A percentile compares a stretch with the other conserved stretches of the same genome.
Evolutionary conservation across 768 basidiomycete genomes (phyloP).

Genomic region (Serendipita sp.): DNA sequence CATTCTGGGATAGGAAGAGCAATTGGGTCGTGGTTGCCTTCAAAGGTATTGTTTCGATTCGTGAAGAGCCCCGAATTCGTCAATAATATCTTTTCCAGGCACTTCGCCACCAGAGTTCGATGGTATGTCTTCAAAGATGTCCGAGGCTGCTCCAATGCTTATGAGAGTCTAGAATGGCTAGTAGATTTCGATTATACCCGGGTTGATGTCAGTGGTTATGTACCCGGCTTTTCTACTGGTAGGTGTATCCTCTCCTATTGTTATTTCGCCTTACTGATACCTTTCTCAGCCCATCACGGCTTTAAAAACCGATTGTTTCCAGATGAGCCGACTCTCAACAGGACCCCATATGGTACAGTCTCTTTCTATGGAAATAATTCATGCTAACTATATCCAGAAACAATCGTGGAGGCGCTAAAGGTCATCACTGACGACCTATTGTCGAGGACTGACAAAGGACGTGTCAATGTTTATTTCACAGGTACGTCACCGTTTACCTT

Average conservation of each 20-base stretch:
- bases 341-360: neutral
- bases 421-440: neutral
- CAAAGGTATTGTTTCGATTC: constrained; percentile 1
- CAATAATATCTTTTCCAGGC: neutral
- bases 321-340: constrained; percentile 1
- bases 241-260: neutral
- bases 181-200: constrained; percentile 10
- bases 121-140: neutral
- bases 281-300: constrained; percentile 6
- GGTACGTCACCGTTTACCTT: neutral
- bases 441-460: neutral
- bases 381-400: neutral
- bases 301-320: constrained; percentile 11
- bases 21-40: constrained; percentile 14
- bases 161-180: constrained; percentile 10
- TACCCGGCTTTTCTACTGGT: constrained; percentile 4
- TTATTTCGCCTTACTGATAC: neutral
- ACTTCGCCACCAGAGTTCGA: constrained; percentile 11
- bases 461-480: neutral
- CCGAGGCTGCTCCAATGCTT: neutral
- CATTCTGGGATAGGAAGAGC: constrained; percentile 12
- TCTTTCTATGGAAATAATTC: neutral
- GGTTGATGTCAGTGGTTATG: constrained; percentile 5
- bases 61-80: neutral
- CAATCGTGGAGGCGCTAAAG: neutral